Conservation (phyloP, 2,329 filamentous ascomycete genomes). For the Ophiostoma australiae region DNA sequence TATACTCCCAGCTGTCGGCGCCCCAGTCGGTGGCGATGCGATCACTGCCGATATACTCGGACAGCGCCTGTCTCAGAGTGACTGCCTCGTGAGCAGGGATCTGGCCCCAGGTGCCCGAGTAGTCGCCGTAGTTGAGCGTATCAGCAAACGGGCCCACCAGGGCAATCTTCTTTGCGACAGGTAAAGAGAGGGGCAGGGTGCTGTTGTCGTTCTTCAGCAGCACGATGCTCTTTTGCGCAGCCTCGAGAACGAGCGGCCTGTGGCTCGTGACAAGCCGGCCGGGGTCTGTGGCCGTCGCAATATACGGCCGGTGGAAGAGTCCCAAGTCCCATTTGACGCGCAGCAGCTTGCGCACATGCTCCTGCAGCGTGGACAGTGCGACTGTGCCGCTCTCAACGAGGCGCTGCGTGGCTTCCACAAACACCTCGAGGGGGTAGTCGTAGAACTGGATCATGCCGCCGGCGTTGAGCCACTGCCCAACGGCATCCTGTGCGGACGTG, state of each 20-base stretch:
- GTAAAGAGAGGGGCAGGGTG: not conserved
- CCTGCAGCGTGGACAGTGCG: not conserved
- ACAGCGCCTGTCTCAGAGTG: not conserved
- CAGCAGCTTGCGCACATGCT: not conserved
- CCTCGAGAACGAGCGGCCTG: not conserved
- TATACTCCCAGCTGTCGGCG: not conserved
- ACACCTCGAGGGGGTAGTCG: constrained; percentile 14
- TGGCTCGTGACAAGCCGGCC: not conserved
- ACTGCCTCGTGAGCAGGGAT: not conserved
- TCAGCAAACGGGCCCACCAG: constrained; percentile 16
- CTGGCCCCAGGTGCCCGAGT: constrained; percentile 19
- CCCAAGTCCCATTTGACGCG: not conserved
- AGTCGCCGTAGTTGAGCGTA: constrained; percentile 19
- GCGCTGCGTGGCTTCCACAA: not conserved
- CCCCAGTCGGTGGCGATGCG: not conserved
- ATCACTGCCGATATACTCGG: not conserved
- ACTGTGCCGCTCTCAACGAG: not conserved
- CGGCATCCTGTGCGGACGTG: not conserved
- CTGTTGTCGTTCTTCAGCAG: not conserved
- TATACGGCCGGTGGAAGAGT: not conserved
- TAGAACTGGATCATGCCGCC: constrained; percentile 20
- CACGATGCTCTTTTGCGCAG: not conserved
- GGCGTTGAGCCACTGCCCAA: constrained; percentile 19
- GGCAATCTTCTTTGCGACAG: not conserved
- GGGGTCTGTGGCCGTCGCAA: not conserved